Evolutionary conservation across 371 early-diverging fungal species (phyloP).

Genomic region (Conidiobolus incongruus): DNA sequence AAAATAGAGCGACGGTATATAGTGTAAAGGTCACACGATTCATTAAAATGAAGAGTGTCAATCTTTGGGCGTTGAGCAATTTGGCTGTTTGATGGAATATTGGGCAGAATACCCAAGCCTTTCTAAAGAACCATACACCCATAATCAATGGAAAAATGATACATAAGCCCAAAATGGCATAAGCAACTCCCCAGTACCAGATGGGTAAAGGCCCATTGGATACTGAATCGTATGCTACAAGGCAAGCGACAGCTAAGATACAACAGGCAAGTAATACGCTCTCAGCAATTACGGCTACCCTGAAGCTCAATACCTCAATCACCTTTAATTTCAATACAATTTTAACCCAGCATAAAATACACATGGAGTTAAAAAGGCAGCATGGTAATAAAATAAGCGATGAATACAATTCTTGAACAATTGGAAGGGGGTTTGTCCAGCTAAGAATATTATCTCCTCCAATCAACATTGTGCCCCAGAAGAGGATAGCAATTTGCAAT

Average conservation of each 20-base stretch:
- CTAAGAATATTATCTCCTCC: neutral
- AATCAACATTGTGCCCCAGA: neutral
- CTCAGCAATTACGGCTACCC: conserved; percentile 9
- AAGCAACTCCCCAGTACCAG: conserved; percentile 7
- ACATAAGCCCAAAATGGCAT: neutral
- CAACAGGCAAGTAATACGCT: conserved; percentile 1
- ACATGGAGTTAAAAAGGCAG: neutral
- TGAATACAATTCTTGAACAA: neutral
- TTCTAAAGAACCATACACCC: neutral
- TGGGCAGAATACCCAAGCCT: neutral
- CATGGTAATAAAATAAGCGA: neutral
- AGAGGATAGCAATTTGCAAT: neutral
- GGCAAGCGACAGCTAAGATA: neutral
- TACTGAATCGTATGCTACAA: neutral
- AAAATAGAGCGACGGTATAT: neutral
- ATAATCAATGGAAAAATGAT: neutral
- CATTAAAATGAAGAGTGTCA: conserved; percentile 10
- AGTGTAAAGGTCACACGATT: neutral
- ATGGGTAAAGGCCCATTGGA: neutral
- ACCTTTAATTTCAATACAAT: neutral
- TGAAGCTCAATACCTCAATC: conserved; percentile 7
- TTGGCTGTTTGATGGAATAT: conserved; percentile 2
- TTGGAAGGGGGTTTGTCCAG: neutral
- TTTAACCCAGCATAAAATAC: neutral
- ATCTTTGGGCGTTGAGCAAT: conserved; percentile 11